Base-by-base conservation (phyloP, 2,329 filamentous ascomycete genomes). In the Pestalotiopsis sp. region DNA sequence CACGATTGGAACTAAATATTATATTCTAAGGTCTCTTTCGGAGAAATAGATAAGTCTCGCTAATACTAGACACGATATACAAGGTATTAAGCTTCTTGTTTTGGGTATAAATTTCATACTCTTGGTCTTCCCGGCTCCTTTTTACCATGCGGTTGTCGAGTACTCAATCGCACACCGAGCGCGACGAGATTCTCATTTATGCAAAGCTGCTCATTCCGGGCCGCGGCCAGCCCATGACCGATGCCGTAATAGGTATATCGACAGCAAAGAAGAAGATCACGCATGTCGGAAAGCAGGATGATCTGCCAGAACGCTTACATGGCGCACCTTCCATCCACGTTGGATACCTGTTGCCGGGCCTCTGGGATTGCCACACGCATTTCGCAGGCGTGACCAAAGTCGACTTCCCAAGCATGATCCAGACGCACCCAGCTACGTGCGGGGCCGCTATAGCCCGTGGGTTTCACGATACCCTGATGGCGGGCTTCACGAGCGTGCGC, bases 311-410 rank as follows among this genome's bases (percentile, higher is more conserved):
- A 27, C 23, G 2, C 56, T 64, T 12, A 73, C 77, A 62, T 83
- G 81, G 68, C 68, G 69, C n/a, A 39, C 70, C 6, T 66, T 80
- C 31, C 69, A 68, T 1, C 73, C 74, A 36, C 77, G 75, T 1
- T 74, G 77, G n/a, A 81, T 86, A 17, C 79, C 80, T 85, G 7
- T 82, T 87, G 76, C 85, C 85, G 0, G 85, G 86, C 2, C 79
- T 88, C 20, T 87, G 85, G 85, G 86, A 87, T 68, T 83, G 80
- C 69, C 85, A 87, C 73, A 79, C 81, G 0, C 86, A 87, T 72
- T 85, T 83, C 70, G 70, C 79, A 4, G 85, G 82, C n/a, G 67
- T 65, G 14, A 63, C 70, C 31, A 68, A 75, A 6, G 69, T 71
- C 12, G 63, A 63, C 23, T 66, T 76, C 66, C 71, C 74, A 61